A percentile compares a stretch with the other conserved stretches of the same genome.
Conservation (phyloP, 495 filamentous ascomycete genomes). For the Platismatia glauca region DNA sequence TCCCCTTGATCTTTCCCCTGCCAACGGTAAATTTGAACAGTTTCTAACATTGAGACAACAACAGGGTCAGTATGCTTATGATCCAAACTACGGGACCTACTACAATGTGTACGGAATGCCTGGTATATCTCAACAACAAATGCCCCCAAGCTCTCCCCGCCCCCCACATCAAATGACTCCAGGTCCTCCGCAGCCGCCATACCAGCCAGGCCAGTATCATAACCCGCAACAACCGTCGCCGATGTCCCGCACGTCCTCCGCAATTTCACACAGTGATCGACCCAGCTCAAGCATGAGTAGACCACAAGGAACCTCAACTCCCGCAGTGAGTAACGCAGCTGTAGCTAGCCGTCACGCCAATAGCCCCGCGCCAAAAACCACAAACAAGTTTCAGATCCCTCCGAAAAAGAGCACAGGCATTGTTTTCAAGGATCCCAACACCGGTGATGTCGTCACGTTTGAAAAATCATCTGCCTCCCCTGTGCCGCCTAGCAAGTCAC, state of each 20-base stretch:
- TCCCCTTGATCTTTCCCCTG: slow-evolving; percentile 54
- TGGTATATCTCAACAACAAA: slow-evolving; percentile 26
- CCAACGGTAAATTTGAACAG: slow-evolving; percentile 61
- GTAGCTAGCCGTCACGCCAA: slow-evolving; percentile 42
- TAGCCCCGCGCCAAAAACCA: slow-evolving; percentile 39
- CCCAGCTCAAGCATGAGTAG: slow-evolving; percentile 73
- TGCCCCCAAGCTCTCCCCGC: slow-evolving; percentile 43
- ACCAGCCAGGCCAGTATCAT: slow-evolving; percentile 42
- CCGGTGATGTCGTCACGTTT: slow-evolving; percentile 54
- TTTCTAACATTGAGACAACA: slow-evolving; percentile 59
- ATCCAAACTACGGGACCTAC: slow-evolving; percentile 41
- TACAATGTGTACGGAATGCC: slow-evolving; percentile 20
- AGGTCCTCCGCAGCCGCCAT: slow-evolving; percentile 38
- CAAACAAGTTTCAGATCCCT: slow-evolving; percentile 43
- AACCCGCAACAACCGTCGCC: slow-evolving; percentile 48
- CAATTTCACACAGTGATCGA: slow-evolving; percentile 62
- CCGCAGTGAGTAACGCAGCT: slow-evolving; percentile 50
- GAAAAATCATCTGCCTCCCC: slow-evolving; percentile 48
- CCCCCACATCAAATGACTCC: slow-evolving; percentile 46
- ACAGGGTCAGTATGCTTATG: slow-evolving; percentile 44
- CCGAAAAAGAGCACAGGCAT: slow-evolving; percentile 59
- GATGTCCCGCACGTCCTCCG: slow-evolving; percentile 78
- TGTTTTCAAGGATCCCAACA: slow-evolving; percentile 68
- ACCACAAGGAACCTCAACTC: slow-evolving; percentile 47
- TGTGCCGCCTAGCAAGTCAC: slow-evolving; percentile 43